phyloP scores from a whole-genome alignment of 345 rosid genomes.

The Corchorus olitorius region DNA sequence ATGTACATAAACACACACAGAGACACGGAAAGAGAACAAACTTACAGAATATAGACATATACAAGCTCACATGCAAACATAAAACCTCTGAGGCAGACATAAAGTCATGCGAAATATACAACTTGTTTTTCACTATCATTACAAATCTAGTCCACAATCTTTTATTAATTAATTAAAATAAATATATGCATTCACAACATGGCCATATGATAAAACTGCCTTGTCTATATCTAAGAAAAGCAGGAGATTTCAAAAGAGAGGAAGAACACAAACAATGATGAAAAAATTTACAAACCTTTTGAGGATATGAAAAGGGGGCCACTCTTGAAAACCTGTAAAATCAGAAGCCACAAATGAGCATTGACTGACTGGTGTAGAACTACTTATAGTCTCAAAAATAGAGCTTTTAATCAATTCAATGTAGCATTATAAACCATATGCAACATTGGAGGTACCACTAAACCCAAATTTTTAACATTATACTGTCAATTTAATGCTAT shows the following conservation, averaged over 20 bases:
- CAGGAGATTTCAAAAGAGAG: neutral
- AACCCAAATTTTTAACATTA: neutral
- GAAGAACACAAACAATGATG: neutral
- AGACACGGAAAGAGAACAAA: neutral
- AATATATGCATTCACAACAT: neutral
- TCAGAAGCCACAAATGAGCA: constrained; percentile 13
- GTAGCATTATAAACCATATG: constrained; percentile 5
- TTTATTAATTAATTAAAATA: constrained; percentile 8
- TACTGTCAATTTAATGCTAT: neutral
- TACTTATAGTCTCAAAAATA: neutral
- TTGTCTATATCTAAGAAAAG: constrained; percentile 10
- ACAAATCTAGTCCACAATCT: neutral
- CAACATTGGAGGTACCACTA: neutral
- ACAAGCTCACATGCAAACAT: too few species aligned
- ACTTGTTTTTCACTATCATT: neutral
- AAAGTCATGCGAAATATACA: neutral
- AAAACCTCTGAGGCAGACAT: constrained; percentile 3
- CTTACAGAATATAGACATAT: neutral
- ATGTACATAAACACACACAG: neutral
- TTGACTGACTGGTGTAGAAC: constrained; percentile 5
- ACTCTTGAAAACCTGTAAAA: constrained; percentile 87
- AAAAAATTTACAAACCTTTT: constrained; percentile 62
- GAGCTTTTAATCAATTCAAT: constrained; percentile 1
- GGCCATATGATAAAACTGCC: neutral
- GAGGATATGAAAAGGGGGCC: constrained; percentile 98